Percentiles rank a stretch among this genome's conserved stretches.
Evolutionary conservation across 2,329 filamentous ascomycete species (phyloP).

Genomic region (Talaromyces funiculosus): DNA sequence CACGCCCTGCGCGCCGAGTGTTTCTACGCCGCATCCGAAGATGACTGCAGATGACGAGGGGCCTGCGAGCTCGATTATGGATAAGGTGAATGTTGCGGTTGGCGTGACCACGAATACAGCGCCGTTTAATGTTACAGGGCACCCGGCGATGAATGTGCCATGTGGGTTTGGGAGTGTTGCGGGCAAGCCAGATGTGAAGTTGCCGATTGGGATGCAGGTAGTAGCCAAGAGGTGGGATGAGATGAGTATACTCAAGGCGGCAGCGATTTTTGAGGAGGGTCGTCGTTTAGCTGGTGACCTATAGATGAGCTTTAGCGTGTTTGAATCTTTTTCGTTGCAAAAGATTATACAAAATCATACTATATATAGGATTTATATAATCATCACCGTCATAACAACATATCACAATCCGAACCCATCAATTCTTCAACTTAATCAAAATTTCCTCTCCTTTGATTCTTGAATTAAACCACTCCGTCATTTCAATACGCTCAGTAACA

Average conservation of each 20-base stretch:
- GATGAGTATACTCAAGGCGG: conserved; percentile 23
- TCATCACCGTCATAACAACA: background rate
- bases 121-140: conserved; percentile 48
- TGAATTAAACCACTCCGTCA: conserved; percentile 54
- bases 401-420: background rate
- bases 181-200: conserved; percentile 13
- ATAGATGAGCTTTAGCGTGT: background rate
- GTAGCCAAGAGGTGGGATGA: conserved; percentile 38
- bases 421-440: background rate
- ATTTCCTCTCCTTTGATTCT: conserved; percentile 48
- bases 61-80: conserved; percentile 21
- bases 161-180: conserved; percentile 24
- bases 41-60: conserved; percentile 18
- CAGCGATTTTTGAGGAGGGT: conserved; percentile 23
- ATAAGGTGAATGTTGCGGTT: conserved; percentile 41
- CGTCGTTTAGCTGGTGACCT: background rate
- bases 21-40: conserved; percentile 39
- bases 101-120: conserved; percentile 43
- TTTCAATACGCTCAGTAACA: conserved; percentile 41
- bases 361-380: background rate
- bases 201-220: conserved; percentile 54
- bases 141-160: conserved; percentile 47
- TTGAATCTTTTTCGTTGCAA: background rate
- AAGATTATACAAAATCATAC: background rate
- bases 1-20: conserved; percentile 44